Conservation (phyloP, 768 basidiomycete genomes). For the Coprinopsis sp. region DNA sequence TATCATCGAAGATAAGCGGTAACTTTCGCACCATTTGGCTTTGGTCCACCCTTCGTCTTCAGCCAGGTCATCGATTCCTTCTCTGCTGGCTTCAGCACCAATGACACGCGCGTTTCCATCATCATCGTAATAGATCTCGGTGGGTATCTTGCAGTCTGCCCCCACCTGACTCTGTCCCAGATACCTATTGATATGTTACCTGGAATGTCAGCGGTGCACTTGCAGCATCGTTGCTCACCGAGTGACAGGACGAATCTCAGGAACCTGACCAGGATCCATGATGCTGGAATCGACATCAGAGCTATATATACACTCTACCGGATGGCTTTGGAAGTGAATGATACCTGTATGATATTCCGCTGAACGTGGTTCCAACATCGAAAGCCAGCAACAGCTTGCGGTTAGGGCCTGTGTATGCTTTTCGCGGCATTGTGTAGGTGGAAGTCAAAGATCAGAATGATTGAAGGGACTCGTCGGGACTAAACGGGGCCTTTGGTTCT, state of each 20-base stretch:
- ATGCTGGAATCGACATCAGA: conserved; percentile 14
- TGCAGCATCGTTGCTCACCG: conserved; percentile 12
- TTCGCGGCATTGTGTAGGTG: neutral
- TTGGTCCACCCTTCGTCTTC: conserved; percentile 13
- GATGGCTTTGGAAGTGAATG: neutral
- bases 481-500: too few relatives aligned
- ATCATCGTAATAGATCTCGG: conserved; percentile 12
- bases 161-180: conserved; percentile 13
- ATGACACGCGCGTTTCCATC: conserved; percentile 9
- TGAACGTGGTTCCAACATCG: conserved; percentile 33
- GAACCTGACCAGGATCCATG: conserved; percentile 21
- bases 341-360: conserved; percentile 15
- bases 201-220: neutral
- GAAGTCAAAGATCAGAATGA: too few relatives aligned
- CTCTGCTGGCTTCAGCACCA: conserved; percentile 12
- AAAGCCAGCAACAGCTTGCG: conserved; percentile 38
- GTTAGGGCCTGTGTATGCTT: conserved; percentile 11
- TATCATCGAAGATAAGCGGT: neutral
- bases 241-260: conserved; percentile 23
- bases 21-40: conserved; percentile 11
- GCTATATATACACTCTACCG: neutral
- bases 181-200: conserved; percentile 7
- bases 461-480: too few relatives aligned
- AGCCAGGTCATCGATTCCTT: conserved; percentile 11
- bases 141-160: conserved; percentile 15